phyloP scores from a whole-genome alignment of 169 alveolate genomes.

The Eimeria sp. region DNA sequence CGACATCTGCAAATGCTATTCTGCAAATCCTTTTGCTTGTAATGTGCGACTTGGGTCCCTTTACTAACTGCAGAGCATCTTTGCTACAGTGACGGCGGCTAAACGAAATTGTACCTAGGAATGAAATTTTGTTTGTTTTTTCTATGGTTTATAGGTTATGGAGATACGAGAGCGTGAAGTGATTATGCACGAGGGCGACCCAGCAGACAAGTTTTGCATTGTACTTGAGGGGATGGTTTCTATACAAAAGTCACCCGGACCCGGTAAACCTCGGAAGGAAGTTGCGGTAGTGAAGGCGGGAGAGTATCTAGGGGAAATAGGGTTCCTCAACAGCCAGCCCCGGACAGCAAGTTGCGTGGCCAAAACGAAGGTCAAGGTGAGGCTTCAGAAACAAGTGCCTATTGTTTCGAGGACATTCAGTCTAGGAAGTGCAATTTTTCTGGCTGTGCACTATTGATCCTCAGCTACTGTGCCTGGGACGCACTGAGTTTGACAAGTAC shows the following conservation, averaged over 20 bases:
- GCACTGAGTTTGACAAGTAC: constrained; percentile 66
- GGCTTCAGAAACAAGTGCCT: background rate
- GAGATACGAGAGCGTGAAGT: constrained; percentile 75
- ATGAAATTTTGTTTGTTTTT: background rate
- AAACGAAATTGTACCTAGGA: background rate
- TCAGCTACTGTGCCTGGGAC: constrained; percentile 71
- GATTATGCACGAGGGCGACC: constrained; percentile 89
- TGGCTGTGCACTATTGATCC: background rate
- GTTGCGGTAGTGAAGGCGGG: constrained; percentile 82
- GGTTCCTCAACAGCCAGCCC: constrained; percentile 85
- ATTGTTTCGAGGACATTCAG: background rate
- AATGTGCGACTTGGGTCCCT: background rate
- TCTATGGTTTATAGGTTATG: constrained; percentile 54
- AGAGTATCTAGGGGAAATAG: constrained; percentile 89
- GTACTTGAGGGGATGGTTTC: constrained; percentile 89
- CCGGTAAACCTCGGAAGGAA: constrained; percentile 80
- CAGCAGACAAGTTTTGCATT: constrained; percentile 86
- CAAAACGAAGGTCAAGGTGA: constrained; percentile 87
- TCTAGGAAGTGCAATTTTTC: background rate
- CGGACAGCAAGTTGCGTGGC: constrained; percentile 87
- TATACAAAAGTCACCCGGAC: constrained; percentile 84
- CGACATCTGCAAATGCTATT: background rate
- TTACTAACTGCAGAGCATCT: background rate
- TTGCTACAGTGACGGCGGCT: background rate
- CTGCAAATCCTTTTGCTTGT: background rate